phyloP scores from a whole-genome alignment of 2,329 filamentous ascomycete genomes.

The Leptographium flavum region DNA sequence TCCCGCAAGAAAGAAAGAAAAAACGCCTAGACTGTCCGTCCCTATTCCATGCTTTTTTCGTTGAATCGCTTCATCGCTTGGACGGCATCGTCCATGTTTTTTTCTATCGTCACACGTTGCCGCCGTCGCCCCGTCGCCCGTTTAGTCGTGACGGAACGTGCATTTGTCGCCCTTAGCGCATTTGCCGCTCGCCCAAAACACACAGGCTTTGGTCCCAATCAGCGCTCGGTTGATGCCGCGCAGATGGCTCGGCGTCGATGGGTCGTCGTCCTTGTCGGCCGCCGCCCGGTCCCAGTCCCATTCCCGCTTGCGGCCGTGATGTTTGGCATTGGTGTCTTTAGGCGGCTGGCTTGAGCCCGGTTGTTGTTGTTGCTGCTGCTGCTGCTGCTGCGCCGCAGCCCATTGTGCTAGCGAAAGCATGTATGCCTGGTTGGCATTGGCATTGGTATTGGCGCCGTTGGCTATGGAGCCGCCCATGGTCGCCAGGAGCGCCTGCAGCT shows the following conservation, averaged over 20 bases:
- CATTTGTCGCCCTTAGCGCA: slow-evolving; percentile 61
- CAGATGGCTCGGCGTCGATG: slow-evolving; percentile 18
- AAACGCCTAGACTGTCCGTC: too few relatives aligned
- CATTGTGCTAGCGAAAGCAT: slow-evolving; percentile 9
- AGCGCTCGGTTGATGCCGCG: slow-evolving; percentile 39
- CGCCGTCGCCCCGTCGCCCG: too few relatives aligned
- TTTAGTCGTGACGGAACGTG: slow-evolving; percentile 53
- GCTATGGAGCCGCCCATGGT: background rate
- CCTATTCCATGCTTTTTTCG: too few relatives aligned
- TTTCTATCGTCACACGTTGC: too few relatives aligned
- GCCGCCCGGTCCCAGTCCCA: slow-evolving; percentile 17
- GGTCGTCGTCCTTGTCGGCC: slow-evolving; percentile 22
- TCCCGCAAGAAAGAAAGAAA: too few relatives aligned
- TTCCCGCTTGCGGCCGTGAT: slow-evolving; percentile 12
- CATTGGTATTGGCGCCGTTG: background rate
- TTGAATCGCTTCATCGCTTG: too few relatives aligned
- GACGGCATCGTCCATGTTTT: too few relatives aligned
- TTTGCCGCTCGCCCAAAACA: slow-evolving; percentile 56
- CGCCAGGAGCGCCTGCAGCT: background rate
- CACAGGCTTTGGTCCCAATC: slow-evolving; percentile 53
- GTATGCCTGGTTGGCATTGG: slow-evolving; percentile 4
- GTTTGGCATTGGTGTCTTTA: too few relatives aligned
- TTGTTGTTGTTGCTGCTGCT: background rate
- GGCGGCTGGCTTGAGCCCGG: background rate
- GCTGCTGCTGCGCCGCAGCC: slow-evolving; percentile 1